Base-by-base conservation (phyloP, 768 basidiomycete species). In the Cystobasidium onofrii region DNA sequence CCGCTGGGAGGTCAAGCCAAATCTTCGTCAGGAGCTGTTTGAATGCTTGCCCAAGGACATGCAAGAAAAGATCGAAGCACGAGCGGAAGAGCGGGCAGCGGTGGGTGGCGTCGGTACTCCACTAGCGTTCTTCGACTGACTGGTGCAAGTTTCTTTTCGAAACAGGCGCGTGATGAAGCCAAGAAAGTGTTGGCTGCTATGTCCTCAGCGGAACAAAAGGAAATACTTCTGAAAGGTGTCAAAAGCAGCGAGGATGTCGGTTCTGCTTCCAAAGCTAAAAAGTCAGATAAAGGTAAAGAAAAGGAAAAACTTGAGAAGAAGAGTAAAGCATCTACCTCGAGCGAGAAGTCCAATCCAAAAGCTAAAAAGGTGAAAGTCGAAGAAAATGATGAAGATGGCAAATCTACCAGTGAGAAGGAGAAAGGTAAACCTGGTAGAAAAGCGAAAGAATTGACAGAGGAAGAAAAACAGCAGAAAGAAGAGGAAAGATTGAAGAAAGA, bases 1-100 rank as follows among this genome's bases (percentile, higher is more conserved):
- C 91, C 84, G 90, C 64, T 95, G 92, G 92, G 92, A 95, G 80
- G 87, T 90, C 13, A 82, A 82, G 73, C 84, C 86, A 71, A 13
- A 7, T 43, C 41, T 50, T 17, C 63, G 63, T 27, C 15, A 7
- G 27, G 18, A 41, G 17, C 29, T 50, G 13, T 52, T 33, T 18
- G 25, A 33, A 31, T 55, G 34, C 33, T 80, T 92, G 36, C 89
- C 90, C 0, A 87, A 86, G 79, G 86, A 85, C 78, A 84, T 84
- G 15, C 83, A 83, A 75, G 87, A 88, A 75, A 90, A 86, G 78
- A 86, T 85, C 0, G 86, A 88, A 64, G 80, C 79, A 10, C 84
- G 92, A 77, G 81, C 84, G 10, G 82, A 83, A 27, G 91, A 93
- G 76, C 84, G 92, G 73, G 75, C 84, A 20, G 86, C 88, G 83